Evolutionary conservation across 176 grass and related monocot genomes (phyloP).

Genomic region (Lolium rigidum): DNA sequence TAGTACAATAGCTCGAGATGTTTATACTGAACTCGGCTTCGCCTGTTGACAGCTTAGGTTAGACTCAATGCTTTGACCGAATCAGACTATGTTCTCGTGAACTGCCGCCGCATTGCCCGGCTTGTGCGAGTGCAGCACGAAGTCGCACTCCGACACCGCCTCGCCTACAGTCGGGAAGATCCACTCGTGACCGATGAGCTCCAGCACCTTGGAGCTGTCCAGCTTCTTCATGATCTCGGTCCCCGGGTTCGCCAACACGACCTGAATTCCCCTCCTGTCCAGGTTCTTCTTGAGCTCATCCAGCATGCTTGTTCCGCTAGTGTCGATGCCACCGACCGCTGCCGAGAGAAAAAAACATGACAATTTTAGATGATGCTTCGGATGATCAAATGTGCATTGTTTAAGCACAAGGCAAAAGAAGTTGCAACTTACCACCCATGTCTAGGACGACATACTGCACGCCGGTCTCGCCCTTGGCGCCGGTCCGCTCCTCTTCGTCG

Average conservation of each 20-base stretch:
- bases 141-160: conserved; percentile 70
- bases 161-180: conserved; percentile 88
- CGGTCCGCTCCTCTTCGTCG: conserved; percentile 75
- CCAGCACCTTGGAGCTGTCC: conserved; percentile 78
- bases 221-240: conserved; percentile 98
- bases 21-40: conserved; percentile 41
- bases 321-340: conserved; percentile 93
- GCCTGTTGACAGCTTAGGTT: conserved; percentile 13
- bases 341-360: not conserved
- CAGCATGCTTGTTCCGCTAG: conserved; percentile 90
- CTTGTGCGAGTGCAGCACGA: conserved; percentile 67
- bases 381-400: not conserved
- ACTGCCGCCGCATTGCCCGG: conserved; percentile 3
- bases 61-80: not conserved
- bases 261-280: conserved; percentile 72
- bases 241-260: conserved; percentile 83
- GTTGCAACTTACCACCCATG: conserved; percentile 72
- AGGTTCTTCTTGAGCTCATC: conserved; percentile 75
- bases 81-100: conserved; percentile 65
- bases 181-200: conserved; percentile 82
- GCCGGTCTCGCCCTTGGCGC: conserved; percentile 53
- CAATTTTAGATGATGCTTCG: not conserved
- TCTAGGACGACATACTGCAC: conserved; percentile 86
- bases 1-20: conserved; percentile 46
- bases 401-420: not conserved